phyloP scores from a whole-genome alignment of 148 eudicot species.

The Oxyria digyna region DNA sequence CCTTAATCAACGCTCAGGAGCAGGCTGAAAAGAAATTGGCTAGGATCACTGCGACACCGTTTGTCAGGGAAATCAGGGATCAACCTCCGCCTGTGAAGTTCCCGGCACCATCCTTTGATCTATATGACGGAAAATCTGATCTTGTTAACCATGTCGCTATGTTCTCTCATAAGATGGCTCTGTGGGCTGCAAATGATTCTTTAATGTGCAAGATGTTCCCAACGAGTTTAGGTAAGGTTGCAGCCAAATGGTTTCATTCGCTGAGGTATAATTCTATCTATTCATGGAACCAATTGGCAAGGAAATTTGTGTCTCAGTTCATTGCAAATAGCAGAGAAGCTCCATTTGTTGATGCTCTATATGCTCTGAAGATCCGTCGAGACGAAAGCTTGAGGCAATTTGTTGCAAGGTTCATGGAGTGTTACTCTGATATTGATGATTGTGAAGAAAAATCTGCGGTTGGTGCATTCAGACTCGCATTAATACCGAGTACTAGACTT shows the following conservation, averaged over 20 bases:
- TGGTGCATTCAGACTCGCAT: background rate
- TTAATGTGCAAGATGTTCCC: too few relatives aligned
- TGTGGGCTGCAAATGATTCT: background rate
- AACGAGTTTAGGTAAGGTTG: background rate
- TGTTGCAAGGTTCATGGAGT: background rate
- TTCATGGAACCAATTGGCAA: background rate
- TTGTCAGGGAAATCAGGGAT: background rate
- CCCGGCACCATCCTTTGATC: background rate
- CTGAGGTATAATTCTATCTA: background rate
- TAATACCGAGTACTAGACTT: too few relatives aligned
- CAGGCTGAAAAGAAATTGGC: background rate
- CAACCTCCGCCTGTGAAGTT: background rate
- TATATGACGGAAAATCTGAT: background rate
- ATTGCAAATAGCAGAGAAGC: background rate
- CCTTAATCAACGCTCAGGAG: background rate
- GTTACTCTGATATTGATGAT: background rate
- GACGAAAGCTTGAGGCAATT: background rate
- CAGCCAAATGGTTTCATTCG: background rate
- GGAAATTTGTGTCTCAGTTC: background rate
- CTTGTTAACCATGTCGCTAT: background rate
- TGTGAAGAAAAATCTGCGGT: background rate
- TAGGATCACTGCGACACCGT: background rate
- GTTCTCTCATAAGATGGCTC: background rate
- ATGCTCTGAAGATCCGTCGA: background rate
- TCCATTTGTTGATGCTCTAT: background rate